Base-by-base conservation (phyloP, 2,329 filamentous ascomycete genomes). In the Scleromitrula shiraiana region DNA sequence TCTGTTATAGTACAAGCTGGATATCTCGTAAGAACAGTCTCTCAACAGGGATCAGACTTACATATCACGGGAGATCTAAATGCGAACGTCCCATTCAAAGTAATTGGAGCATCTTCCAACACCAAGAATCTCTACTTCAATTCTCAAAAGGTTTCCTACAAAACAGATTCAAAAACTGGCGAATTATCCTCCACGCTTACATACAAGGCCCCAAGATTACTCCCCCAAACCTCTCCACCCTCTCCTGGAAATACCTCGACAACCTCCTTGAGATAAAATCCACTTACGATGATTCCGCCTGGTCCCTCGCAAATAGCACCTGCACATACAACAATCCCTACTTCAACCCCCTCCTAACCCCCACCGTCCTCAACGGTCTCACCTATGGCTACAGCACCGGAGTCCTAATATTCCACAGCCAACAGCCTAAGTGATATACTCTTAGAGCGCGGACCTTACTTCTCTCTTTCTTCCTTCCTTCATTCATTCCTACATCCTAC, bases 331-430 rank as follows among this genome's bases (percentile, higher is more conserved):
- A 77, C 60, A 88, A 88, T 62, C 77, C 75, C 0, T 35, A 15
- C 22, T 15, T 47, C 5, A 49, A 36, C 12, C 65, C 67, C 9
- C 66, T 83, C 2, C 73, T 69, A 0, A 89, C 85, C 0, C 80
- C 83, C 0, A 80, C 76, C 0, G 81, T 78, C 0, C 73, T 90
- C 0, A 87, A 83, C 58, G 73, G 73, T 0, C 77, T 77, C 14
- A 85, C 90, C 64, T 90, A 90, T 59, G 85, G 85, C 20, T 90
- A 80, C 65, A 73, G 86, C 62, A 74, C 79, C 0, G 85, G 85
- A 3, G 77, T 76, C 1, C 70, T 89, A 0, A 56, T 90, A 40
- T 90, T 78, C 68, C 77, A 85, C 2, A 85, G 84, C 0, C 38
- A 42, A n/a, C n/a, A n/a, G n/a, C n/a, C n/a, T n/a, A n/a, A n/a